These are phyloP conservation scores for Schizophyllum commune DNA, from an alignment of 1,284 basidiomycete species.

Conservation along the genomic window DNA sequence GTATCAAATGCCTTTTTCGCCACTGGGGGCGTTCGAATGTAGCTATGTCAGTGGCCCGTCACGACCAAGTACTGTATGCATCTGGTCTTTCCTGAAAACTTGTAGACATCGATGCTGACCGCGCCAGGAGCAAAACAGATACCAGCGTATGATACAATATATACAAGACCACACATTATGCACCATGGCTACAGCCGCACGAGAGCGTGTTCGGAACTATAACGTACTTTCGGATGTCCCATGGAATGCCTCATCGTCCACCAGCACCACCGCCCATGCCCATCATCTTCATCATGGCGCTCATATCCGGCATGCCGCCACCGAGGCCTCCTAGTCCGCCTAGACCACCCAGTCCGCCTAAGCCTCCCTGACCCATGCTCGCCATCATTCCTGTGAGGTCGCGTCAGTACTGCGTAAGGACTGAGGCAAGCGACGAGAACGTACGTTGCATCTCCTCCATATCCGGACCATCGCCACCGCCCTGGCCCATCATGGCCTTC, in stretches of 20 bases:
- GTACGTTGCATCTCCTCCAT: slow-evolving; percentile 84
- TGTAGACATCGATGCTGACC: too few relatives aligned
- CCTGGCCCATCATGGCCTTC: slow-evolving; percentile 91
- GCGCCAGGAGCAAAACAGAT: too few relatives aligned
- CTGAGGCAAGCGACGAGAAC: slow-evolving; percentile 16
- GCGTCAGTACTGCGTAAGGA: slow-evolving; percentile 3
- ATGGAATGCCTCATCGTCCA: slow-evolving; percentile 8
- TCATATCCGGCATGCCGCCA: slow-evolving; percentile 57
- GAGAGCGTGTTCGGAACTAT: too few relatives aligned
- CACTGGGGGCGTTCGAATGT: too few relatives aligned
- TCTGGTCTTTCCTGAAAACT: too few relatives aligned
- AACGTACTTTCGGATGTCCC: too few relatives aligned
- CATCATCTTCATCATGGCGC: slow-evolving; percentile 82
- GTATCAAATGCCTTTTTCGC: too few relatives aligned
- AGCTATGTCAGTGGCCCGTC: too few relatives aligned
- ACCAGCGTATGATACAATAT: too few relatives aligned
- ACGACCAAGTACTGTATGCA: too few relatives aligned
- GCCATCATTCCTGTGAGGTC: slow-evolving; percentile 64
- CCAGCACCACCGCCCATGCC: slow-evolving; percentile 49
- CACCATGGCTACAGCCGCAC: too few relatives aligned
- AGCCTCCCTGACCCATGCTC: slow-evolving; percentile 63
- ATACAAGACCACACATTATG: too few relatives aligned
- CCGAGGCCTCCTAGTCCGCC: slow-evolving; percentile 52
- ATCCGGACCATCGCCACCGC: slow-evolving; percentile 75
- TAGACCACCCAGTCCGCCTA: slow-evolving; percentile 44